A percentile compares a stretch with the other conserved stretches of the same genome.
Evolutionary conservation across 495 filamentous ascomycete genomes (phyloP).

Genomic region (Hypoxylon rickii): DNA sequence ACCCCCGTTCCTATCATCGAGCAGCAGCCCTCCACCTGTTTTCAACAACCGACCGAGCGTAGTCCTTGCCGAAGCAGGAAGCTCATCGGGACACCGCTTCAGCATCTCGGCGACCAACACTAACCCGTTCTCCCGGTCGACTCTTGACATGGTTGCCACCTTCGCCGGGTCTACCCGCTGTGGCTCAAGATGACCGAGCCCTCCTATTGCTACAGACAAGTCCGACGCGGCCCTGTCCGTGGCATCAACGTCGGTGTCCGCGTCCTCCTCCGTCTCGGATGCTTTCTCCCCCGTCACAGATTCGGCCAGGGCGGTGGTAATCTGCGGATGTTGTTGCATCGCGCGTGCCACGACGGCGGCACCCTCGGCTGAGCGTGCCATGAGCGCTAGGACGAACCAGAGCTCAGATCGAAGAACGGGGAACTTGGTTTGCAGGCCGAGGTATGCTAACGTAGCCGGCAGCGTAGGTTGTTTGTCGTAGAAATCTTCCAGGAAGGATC

Average conservation of each 20-base stretch:
- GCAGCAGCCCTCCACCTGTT: constrained; percentile 41
- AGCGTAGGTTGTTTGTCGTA: constrained; percentile 58
- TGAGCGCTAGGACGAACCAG: constrained; percentile 75
- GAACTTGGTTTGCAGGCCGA: constrained; percentile 71
- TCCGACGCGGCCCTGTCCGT: background rate
- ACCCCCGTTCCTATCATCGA: constrained; percentile 25
- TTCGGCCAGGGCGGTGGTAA: constrained; percentile 53
- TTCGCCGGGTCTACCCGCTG: constrained; percentile 42
- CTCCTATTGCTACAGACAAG: background rate
- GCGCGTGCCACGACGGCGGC: constrained; percentile 54
- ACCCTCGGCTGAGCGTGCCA: constrained; percentile 59
- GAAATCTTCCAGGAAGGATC: constrained; percentile 50
- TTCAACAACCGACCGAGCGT: constrained; percentile 45
- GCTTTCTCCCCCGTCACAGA: constrained; percentile 47
- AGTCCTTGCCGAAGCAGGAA: constrained; percentile 40
- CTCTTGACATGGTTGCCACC: constrained; percentile 38
- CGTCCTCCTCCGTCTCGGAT: constrained; percentile 29
- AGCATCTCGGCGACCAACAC: constrained; percentile 65
- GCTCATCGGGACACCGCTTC: constrained; percentile 48
- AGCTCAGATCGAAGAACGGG: constrained; percentile 72
- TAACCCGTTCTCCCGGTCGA: constrained; percentile 67
- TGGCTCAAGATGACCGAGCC: constrained; percentile 35
- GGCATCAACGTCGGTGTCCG: background rate
- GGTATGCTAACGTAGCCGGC: constrained; percentile 58
- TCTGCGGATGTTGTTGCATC: constrained; percentile 53